phyloP scores from a whole-genome alignment of 768 basidiomycete species.

The Calocybe gangraenosa region DNA sequence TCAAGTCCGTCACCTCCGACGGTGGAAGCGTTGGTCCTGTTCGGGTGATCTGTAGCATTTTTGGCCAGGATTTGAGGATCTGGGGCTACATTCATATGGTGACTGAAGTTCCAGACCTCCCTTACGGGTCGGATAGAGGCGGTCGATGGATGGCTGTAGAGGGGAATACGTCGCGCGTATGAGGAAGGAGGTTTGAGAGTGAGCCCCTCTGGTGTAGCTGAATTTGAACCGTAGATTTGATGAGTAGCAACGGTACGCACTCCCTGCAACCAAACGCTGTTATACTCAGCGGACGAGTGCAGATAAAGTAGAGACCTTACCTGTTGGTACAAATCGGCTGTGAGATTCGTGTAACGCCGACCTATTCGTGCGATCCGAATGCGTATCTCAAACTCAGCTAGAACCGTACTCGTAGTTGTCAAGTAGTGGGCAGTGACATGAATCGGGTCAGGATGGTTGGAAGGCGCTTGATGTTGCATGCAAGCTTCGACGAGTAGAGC shows the following conservation, averaged over 20 bases:
- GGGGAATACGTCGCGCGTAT: conserved; percentile 57
- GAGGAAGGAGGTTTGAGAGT: conserved; percentile 47
- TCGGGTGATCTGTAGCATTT: conserved; percentile 33
- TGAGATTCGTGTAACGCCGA: conserved; percentile 51
- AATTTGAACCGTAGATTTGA: conserved; percentile 51
- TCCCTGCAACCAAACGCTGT: conserved; percentile 27
- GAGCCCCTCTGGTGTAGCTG: conserved; percentile 21
- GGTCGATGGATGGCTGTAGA: conserved; percentile 48
- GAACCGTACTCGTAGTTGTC: conserved; percentile 35
- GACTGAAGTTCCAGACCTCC: conserved; percentile 30
- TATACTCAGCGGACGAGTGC: too few relatives aligned
- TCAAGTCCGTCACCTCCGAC: conserved; percentile 52
- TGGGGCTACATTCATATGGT: conserved; percentile 29
- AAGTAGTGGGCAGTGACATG: conserved; percentile 61
- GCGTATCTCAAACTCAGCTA: conserved; percentile 41
- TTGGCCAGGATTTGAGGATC: conserved; percentile 37
- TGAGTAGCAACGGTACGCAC: conserved; percentile 46
- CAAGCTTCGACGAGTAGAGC: conserved; percentile 53
- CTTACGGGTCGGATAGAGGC: conserved; percentile 21
- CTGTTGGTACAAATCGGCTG: conserved; percentile 55
- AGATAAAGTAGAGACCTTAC: conserved; percentile 24
- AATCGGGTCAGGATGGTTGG: conserved; percentile 48
- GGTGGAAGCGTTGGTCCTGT: conserved; percentile 32
- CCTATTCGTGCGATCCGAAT: conserved; percentile 47
- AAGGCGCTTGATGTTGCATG: conserved; percentile 40